A percentile compares a stretch with the other conserved stretches of the same genome.
Evolutionary conservation across 768 basidiomycete genomes (phyloP).

Genomic region (Coprinopsis cinerea): DNA sequence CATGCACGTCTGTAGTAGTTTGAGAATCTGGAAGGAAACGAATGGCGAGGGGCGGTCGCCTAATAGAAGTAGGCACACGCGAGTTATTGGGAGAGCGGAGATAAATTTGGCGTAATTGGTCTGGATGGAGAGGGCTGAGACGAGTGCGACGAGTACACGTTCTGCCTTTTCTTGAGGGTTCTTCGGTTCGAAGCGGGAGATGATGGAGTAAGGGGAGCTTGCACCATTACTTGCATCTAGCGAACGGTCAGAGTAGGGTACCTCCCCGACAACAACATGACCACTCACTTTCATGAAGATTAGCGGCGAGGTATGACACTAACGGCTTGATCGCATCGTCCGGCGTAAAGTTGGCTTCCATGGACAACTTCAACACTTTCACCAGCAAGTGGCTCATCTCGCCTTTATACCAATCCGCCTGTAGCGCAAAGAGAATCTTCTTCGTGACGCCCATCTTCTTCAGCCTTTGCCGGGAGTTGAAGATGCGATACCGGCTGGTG

Average conservation of each 20-base stretch:
- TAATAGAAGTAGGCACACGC: slow-evolving; percentile 74
- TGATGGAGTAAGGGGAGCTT: slow-evolving; percentile 49
- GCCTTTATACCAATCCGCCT: slow-evolving; percentile 68
- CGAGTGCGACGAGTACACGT: slow-evolving; percentile 58
- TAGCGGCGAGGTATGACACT: slow-evolving; percentile 80
- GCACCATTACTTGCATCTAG: slow-evolving; percentile 18
- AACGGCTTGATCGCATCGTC: slow-evolving; percentile 81
- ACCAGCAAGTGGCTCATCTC: slow-evolving; percentile 47
- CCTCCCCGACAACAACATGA: not conserved
- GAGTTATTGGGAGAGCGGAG: slow-evolving; percentile 66
- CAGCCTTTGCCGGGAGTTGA: slow-evolving; percentile 72
- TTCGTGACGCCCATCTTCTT: slow-evolving; percentile 66
- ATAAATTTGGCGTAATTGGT: slow-evolving; percentile 65
- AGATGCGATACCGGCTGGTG: slow-evolving; percentile 66
- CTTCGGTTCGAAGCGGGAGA: slow-evolving; percentile 48
- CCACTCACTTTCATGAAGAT: slow-evolving; percentile 58
- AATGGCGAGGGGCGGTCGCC: slow-evolving; percentile 64
- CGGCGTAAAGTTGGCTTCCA: slow-evolving; percentile 61
- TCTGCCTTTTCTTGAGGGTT: slow-evolving; percentile 56
- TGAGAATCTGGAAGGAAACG: slow-evolving; percentile 54
- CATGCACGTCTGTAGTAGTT: slow-evolving; percentile 52
- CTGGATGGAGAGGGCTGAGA: slow-evolving; percentile 53
- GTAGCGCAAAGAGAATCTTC: slow-evolving; percentile 75
- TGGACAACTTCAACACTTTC: slow-evolving; percentile 54
- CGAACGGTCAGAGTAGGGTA: slow-evolving; percentile 11